Conservation (phyloP, 2,329 filamentous ascomycete genomes). For the Botrytis porri region DNA sequence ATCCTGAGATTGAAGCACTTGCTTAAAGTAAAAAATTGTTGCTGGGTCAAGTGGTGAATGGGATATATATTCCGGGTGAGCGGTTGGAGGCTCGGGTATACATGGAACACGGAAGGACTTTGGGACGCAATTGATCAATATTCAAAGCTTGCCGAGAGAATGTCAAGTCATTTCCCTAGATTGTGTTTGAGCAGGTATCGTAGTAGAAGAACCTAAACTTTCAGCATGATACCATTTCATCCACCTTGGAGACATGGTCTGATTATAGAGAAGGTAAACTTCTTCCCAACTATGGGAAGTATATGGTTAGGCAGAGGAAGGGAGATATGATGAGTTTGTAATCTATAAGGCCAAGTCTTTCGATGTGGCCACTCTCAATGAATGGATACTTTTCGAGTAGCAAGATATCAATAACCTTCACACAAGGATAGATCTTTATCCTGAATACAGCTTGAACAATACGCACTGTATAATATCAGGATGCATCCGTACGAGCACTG, state of each 20-base stretch:
- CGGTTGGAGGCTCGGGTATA: not conserved
- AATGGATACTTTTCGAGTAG: too few species aligned
- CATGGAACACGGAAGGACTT: not conserved
- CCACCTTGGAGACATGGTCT: not conserved
- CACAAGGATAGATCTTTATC: not conserved
- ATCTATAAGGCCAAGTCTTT: not conserved
- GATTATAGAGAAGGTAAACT: not conserved
- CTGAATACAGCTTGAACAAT: not conserved
- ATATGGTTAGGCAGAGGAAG: not conserved
- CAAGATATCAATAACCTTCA: not conserved
- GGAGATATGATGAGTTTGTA: not conserved
- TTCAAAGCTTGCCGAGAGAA: not conserved
- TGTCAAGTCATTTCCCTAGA: not conserved
- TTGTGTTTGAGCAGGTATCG: not conserved
- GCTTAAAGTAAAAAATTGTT: not conserved
- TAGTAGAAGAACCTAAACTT: not conserved
- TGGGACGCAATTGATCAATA: not conserved
- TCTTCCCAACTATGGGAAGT: not conserved
- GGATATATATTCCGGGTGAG: not conserved
- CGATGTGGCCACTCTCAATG: not conserved
- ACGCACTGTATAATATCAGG: not conserved
- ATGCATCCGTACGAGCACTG: not conserved
- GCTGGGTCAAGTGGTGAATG: not conserved
- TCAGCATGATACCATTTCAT: not conserved
- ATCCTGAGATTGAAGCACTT: not conserved